Base-by-base conservation (phyloP, 768 basidiomycete genomes). In the Sporobolomyces phaffii region DNA sequence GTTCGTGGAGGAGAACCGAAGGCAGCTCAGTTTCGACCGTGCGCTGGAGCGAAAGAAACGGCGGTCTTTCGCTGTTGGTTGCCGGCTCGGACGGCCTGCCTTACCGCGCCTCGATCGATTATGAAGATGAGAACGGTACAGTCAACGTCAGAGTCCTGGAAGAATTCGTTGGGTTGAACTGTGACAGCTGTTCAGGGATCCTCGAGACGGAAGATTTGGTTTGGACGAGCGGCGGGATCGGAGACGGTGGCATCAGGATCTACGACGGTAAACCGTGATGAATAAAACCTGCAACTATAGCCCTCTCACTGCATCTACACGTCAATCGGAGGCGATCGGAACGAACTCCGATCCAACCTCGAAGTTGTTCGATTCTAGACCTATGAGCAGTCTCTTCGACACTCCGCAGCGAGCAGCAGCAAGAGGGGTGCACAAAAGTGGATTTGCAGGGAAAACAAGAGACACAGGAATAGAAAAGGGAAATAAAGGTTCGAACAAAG, bases 121-220 rank as follows among this genome's bases (percentile, higher is more conserved):
- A 50, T 2, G n/a, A 20, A 3, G 44, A 22, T 6, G 40, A 26
- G 10, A 24, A 2, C 5, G 52, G 0, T 13, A 51, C 9, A 29
- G 41, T 36, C 3, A 54, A 15, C 48, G 60, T 63, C 0, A 13
- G 15, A 15, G 64, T 69, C 7, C 47, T 31, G n/a, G 52, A 60
- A 26, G 69, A 70, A 57, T 62, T 56, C 33, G 64, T 64, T 10
- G 69, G 69, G 22, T 34, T 58, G 18, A 59, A 70, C 14, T 60
- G 60, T 22, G 69, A 65, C 22, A 43, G 52, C 1, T 44, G 40
- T n/a, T 47, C 57, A 15, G 57, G 56, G 31, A 51, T 61, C 38
- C 6, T 31, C 22, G 58, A 43, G 45, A 44, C 36, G 20, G 61
- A 33, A 20, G 62, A 58, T 31, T 22, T 10, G 26, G 65, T 66